A percentile compares a stretch with the other conserved stretches of the same genome.
Evolutionary conservation across 805 yeast genomes (phyloP).

Genomic region (Monosporozyma aerobia): DNA sequence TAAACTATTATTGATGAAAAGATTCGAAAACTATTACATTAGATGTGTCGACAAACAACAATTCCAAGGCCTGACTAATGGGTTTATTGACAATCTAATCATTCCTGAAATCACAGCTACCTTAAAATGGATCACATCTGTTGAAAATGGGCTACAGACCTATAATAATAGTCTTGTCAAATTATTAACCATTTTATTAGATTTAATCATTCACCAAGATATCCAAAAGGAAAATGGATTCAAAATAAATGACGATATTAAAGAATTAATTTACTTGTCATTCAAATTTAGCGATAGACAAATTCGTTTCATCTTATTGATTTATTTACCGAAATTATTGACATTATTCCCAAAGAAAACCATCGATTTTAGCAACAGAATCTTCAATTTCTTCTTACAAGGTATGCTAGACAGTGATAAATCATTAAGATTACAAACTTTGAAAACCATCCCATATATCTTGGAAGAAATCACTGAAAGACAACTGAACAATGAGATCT

Average conservation of each 20-base stretch:
- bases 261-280: constrained; percentile 56
- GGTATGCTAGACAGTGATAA: constrained; percentile 84
- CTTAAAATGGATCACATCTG: constrained; percentile 4
- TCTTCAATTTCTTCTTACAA: constrained; percentile 59
- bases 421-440: constrained; percentile 70
- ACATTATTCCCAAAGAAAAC: constrained; percentile 32
- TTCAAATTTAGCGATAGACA: constrained; percentile 68
- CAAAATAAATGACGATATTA: constrained; percentile 14
- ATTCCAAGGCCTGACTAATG: constrained; percentile 22
- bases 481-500: constrained; percentile 76
- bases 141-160: not conserved
- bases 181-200: constrained; percentile 25
- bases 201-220: constrained; percentile 27
- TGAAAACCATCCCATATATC: constrained; percentile 45
- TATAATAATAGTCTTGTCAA: constrained; percentile 14
- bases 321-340: constrained; percentile 48
- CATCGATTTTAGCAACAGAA: constrained; percentile 52
- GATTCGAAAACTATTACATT: constrained; percentile 4
- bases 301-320: constrained; percentile 61
- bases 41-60: constrained; percentile 20
- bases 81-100: constrained; percentile 49
- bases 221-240: constrained; percentile 19
- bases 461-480: constrained; percentile 62
- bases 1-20: constrained; percentile 34
- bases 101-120: constrained; percentile 52